phyloP scores from a whole-genome alignment of 2,329 filamentous ascomycete genomes.

The Phaeosphaeria sp. region DNA sequence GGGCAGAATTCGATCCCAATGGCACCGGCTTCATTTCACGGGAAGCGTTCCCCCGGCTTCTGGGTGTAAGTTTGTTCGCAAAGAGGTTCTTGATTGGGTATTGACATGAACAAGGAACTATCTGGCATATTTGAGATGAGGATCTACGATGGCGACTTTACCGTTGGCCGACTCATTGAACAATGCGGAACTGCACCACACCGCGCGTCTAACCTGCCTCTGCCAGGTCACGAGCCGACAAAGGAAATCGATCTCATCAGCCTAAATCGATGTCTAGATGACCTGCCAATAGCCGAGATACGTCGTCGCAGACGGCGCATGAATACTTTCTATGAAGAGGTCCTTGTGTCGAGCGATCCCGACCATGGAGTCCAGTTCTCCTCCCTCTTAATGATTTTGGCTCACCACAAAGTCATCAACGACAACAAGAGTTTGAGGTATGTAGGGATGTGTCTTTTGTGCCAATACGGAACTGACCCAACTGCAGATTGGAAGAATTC shows the following conservation, averaged over 20 bases:
- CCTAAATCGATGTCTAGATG: slow-evolving; percentile 74
- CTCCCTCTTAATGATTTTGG: slow-evolving; percentile 89
- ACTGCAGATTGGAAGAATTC: slow-evolving; percentile 84
- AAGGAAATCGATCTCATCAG: slow-evolving; percentile 72
- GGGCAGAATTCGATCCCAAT: slow-evolving; percentile 92
- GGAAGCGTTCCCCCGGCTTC: slow-evolving; percentile 83
- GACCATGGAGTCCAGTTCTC: slow-evolving; percentile 92
- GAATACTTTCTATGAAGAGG: slow-evolving; percentile 97
- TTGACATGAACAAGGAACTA: slow-evolving; percentile 64
- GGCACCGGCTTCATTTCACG: slow-evolving; percentile 92
- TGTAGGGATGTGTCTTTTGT: slow-evolving; percentile 8
- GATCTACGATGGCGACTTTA: slow-evolving; percentile 90
- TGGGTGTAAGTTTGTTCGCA: slow-evolving; percentile 66
- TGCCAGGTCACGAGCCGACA: slow-evolving; percentile 48
- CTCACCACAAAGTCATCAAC: slow-evolving; percentile 98
- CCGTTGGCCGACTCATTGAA: slow-evolving; percentile 84
- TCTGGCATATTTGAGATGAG: slow-evolving; percentile 97
- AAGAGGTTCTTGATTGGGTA: neutral
- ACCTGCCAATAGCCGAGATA: slow-evolving; percentile 78
- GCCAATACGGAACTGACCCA: slow-evolving; percentile 2
- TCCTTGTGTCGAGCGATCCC: slow-evolving; percentile 89
- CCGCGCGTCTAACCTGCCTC: slow-evolving; percentile 55
- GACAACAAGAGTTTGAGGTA: slow-evolving; percentile 93
- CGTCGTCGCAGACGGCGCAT: slow-evolving; percentile 77
- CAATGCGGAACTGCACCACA: slow-evolving; percentile 71